Evolutionary conservation across 2,329 filamentous ascomycete genomes (phyloP).

Genomic region (Fusarium sp.): DNA sequence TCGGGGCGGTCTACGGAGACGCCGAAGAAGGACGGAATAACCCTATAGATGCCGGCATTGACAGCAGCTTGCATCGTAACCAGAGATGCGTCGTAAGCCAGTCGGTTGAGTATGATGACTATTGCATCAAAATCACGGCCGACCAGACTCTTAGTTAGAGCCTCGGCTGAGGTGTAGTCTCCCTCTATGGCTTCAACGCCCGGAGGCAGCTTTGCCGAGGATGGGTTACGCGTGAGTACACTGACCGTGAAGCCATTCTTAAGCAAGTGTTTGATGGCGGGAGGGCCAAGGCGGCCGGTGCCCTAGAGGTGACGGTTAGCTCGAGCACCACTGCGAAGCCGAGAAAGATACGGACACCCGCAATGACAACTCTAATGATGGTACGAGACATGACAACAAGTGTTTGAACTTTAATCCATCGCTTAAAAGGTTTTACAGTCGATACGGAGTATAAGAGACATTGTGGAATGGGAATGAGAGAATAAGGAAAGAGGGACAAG

Average conservation of each 20-base stretch:
- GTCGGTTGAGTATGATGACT: conserved; percentile 9
- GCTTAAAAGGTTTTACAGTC: no score
- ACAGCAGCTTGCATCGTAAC: conserved; percentile 5
- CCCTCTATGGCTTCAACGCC: background rate
- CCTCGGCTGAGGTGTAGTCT: conserved; percentile 15
- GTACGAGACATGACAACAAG: background rate
- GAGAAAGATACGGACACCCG: background rate
- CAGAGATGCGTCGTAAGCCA: conserved; percentile 3
- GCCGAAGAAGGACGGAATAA: conserved; percentile 17
- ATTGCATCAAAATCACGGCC: conserved; percentile 14
- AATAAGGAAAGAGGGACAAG: no score
- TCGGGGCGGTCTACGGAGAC: background rate
- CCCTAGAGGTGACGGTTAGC: background rate
- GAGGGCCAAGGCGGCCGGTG: conserved; percentile 20
- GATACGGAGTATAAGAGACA: no score
- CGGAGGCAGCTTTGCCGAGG: fast-evolving
- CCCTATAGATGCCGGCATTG: background rate
- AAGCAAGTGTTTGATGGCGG: background rate
- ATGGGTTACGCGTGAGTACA: conserved; percentile 7
- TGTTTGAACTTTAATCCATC: no score
- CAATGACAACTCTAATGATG: background rate
- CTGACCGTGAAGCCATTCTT: conserved; percentile 4
- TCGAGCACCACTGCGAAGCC: fast-evolving
- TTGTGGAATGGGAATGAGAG: no score
- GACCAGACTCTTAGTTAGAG: background rate